Evolutionary conservation across 345 rosid genomes (phyloP).

Genomic region (Turnera subulata): DNA sequence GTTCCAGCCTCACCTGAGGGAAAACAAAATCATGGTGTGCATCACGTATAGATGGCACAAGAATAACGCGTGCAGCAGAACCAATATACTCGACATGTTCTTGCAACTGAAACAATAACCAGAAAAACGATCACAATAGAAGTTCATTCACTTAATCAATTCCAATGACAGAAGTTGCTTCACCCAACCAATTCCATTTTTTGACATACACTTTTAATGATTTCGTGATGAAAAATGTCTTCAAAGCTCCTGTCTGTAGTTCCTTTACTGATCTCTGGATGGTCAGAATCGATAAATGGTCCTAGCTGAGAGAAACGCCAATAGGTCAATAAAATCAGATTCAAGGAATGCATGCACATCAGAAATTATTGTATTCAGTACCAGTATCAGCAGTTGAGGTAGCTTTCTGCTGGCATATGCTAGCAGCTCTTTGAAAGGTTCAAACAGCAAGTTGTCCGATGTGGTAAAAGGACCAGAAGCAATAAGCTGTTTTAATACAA

Average conservation of each 20-base stretch:
- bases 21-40: slow-evolving; percentile 89
- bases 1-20: slow-evolving; percentile 58
- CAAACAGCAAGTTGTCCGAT: slow-evolving; percentile 73
- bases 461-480: slow-evolving; percentile 94
- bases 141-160: too few relatives aligned
- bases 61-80: slow-evolving; percentile 51
- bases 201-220: slow-evolving; percentile 57
- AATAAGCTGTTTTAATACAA: slow-evolving; percentile 48
- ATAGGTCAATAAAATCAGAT: slow-evolving; percentile 8
- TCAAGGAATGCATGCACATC: not conserved
- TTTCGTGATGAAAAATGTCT: slow-evolving; percentile 61
- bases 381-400: slow-evolving; percentile 80
- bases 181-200: slow-evolving; percentile 1
- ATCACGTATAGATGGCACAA: slow-evolving; percentile 81
- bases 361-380: slow-evolving; percentile 16
- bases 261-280: slow-evolving; percentile 82
- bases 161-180: not conserved
- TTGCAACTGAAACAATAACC: slow-evolving; percentile 53
- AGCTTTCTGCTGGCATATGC: slow-evolving; percentile 77
- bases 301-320: slow-evolving; percentile 59
- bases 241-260: slow-evolving; percentile 47
- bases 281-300: slow-evolving; percentile 85
- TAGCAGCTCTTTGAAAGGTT: slow-evolving; percentile 80
- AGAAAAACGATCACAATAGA: not conserved
- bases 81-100: slow-evolving; percentile 81